Conservation (phyloP, 2,329 filamentous ascomycete genomes). For the Talaromyces sp. region DNA sequence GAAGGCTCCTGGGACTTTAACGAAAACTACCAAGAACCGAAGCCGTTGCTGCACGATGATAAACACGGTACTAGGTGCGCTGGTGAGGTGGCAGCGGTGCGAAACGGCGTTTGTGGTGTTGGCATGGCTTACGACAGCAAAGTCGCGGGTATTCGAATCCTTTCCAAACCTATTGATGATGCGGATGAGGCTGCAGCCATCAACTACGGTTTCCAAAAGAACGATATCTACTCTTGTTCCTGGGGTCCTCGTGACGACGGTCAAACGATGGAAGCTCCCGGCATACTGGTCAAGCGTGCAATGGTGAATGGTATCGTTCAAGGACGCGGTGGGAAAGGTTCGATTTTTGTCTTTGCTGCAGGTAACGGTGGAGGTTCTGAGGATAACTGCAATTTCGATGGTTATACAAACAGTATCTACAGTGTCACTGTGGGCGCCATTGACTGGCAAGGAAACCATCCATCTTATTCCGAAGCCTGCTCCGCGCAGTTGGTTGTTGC, state of each 20-base stretch:
- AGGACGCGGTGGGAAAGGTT: constrained; percentile 77
- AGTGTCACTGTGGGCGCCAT: constrained; percentile 95
- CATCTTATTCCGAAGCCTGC: constrained; percentile 94
- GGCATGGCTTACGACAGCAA: constrained; percentile 91
- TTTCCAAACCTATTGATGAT: constrained; percentile 86
- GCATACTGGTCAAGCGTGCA: constrained; percentile 79
- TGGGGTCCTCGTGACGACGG: constrained; percentile 97
- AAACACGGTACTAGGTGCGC: constrained; percentile 90
- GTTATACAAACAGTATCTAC: constrained; percentile 99
- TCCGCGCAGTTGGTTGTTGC: constrained; percentile 94
- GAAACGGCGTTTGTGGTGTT: constrained; percentile 90
- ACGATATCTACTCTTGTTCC: constrained; percentile 97
- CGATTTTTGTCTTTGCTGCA: constrained; percentile 93
- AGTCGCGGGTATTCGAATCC: constrained; percentile 86
- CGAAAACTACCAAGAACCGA: constrained; percentile 73
- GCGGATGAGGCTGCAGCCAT: constrained; percentile 88
- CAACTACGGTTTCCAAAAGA: constrained; percentile 87
- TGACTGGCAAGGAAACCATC: constrained; percentile 80
- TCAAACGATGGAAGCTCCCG: constrained; percentile 86
- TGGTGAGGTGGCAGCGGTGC: constrained; percentile 88
- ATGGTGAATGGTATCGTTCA: constrained; percentile 92
- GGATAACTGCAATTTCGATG: constrained; percentile 99
- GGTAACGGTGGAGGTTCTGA: constrained; percentile 84
- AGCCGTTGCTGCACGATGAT: constrained; percentile 79
- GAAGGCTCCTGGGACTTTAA: constrained; percentile 96